phyloP scores from a whole-genome alignment of 2,329 filamentous ascomycete genomes.

The Trichoderma atroviride region DNA sequence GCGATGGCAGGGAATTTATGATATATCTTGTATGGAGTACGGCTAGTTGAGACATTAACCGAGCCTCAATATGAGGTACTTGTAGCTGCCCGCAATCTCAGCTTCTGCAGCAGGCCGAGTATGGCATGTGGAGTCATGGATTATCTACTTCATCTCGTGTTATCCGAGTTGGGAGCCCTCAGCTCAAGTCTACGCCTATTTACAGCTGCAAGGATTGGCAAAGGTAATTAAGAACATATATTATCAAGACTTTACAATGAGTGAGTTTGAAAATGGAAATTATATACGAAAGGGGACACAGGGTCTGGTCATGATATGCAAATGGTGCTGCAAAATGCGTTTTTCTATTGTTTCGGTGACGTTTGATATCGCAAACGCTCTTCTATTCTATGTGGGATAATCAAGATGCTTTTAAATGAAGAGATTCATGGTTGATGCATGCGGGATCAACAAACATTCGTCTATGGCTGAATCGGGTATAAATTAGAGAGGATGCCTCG shows the following conservation, averaged over 20 bases:
- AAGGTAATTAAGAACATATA: no score
- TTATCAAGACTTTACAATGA: background rate
- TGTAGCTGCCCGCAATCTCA: background rate
- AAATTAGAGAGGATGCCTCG: constrained; percentile 1
- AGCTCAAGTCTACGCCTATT: background rate
- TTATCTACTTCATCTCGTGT: background rate
- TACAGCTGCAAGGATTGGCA: background rate
- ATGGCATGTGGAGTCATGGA: background rate
- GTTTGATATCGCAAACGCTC: background rate
- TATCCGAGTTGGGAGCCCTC: background rate
- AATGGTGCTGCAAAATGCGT: background rate
- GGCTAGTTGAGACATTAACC: background rate
- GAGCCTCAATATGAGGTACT: background rate
- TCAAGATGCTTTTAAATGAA: background rate
- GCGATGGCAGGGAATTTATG: background rate
- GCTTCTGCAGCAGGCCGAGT: background rate
- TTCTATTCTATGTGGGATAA: background rate
- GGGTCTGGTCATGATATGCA: background rate
- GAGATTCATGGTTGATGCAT: background rate
- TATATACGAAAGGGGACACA: background rate
- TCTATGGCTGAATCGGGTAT: constrained; percentile 14
- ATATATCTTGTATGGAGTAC: background rate
- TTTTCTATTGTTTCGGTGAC: background rate
- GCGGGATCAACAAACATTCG: constrained; percentile 8
- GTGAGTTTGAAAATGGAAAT: background rate